Base-by-base conservation (phyloP, 139 green algal genomes). In the Coccomyxa sp. region DNA sequence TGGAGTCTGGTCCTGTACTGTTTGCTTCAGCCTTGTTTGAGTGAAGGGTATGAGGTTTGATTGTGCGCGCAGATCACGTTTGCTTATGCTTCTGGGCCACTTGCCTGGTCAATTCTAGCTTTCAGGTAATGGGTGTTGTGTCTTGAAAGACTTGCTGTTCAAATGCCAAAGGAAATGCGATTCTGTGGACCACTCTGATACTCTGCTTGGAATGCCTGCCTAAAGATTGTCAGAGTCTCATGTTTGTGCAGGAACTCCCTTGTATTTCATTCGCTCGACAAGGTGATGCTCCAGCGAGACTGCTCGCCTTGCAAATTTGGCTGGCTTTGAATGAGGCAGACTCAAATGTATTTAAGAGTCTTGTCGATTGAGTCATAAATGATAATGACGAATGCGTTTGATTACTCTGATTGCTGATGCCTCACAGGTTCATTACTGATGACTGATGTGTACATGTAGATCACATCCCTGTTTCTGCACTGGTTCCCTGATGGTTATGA, bases 261-360 rank as follows among this genome's bases (percentile, higher is more conserved):
- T 21, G 94, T 97, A 0, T 94, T 91, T 77, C 94, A 97, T 81
- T 89, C 88, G 82, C 80, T 97, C 27, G 91, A 96, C 83, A 95
- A 95, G 90, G 91, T 92, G 63, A 63, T 17, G 58, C 25, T 28
- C 25, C 45, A 13, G 11, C 13, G 27, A 28, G 31, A n/a, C 51
- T 71, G 63, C 16, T 17, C 63, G 63, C 15, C 63, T 71, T 71
- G 15, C 16, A 67, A 68, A 15, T 28, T 58, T 28, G 15, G 63
- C 32, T 82, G 15, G 63, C 63, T 27, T 71, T 71, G 63, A 71
- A 17, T 71, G 74, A 32, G 38, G 58, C 59, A 78, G 30, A 51
- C 38, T 51, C 38, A 7, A 11, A 51, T 51, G 38, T 51, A 3
- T 51, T 51, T 7, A 7, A 11, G 38, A 51, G 38, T 51, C 38